phyloP scores from a whole-genome alignment of 2,329 filamentous ascomycete species.

The Neofusicoccum laricinum region DNA sequence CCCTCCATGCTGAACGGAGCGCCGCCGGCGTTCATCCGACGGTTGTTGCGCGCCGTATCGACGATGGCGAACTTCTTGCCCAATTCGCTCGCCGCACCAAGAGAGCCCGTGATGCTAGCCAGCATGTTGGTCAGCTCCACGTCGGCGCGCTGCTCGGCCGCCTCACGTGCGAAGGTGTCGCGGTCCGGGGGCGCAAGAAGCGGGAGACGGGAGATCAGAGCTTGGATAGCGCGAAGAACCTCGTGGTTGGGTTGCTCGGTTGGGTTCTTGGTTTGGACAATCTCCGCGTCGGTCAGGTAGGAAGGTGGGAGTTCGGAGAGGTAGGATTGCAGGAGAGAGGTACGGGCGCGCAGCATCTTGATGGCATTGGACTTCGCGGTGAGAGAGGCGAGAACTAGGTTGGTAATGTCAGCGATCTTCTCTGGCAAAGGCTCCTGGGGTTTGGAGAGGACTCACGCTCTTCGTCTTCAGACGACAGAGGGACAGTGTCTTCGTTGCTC shows the following conservation, averaged over 20 bases:
- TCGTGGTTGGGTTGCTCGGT: conserved; percentile 53
- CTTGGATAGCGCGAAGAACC: conserved; percentile 83
- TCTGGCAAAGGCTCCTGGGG: not conserved
- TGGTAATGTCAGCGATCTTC: not conserved
- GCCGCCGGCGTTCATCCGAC: not conserved
- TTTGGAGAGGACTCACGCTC: conserved; percentile 50
- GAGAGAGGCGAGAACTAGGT: conserved; percentile 60
- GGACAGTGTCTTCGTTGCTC: conserved; percentile 30
- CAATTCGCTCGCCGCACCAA: conserved; percentile 68
- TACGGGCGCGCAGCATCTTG: conserved; percentile 75
- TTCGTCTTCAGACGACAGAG: conserved; percentile 60
- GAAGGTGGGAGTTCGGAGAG: conserved; percentile 69
- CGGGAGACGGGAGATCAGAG: conserved; percentile 77
- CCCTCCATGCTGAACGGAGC: not conserved
- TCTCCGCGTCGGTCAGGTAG: conserved; percentile 52
- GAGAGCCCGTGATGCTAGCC: conserved; percentile 69
- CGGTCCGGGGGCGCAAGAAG: conserved; percentile 72
- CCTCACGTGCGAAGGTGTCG: conserved; percentile 65
- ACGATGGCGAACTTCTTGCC: conserved; percentile 66
- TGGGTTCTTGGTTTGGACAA: conserved; percentile 27
- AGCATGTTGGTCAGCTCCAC: conserved; percentile 76
- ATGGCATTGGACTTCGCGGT: conserved; percentile 89
- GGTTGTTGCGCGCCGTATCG: conserved; percentile 33
- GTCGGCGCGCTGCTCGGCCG: conserved; percentile 77
- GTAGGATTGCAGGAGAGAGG: conserved; percentile 62